phyloP scores from a whole-genome alignment of 2,329 filamentous ascomycete species.

The Alternaria metachromatica region DNA sequence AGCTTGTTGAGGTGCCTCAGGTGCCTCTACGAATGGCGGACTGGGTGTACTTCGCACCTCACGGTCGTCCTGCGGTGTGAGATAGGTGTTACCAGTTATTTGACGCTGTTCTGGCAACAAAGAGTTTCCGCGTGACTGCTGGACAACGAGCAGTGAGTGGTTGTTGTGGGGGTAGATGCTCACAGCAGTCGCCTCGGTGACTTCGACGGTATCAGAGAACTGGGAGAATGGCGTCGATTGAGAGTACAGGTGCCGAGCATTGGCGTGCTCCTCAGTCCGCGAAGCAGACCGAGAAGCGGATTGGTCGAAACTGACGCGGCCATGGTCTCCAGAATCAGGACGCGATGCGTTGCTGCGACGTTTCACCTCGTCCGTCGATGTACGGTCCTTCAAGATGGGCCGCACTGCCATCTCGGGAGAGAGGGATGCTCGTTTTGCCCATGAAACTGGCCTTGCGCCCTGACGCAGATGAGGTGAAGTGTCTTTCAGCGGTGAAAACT shows the following conservation, averaged over 20 bases:
- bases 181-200: conserved; percentile 67
- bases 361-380: conserved; percentile 37
- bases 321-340: conserved; percentile 38
- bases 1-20: conserved; percentile 14
- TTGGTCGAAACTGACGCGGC: conserved; percentile 48
- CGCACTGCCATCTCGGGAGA: conserved; percentile 32
- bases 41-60: conserved; percentile 30
- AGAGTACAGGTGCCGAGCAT: conserved; percentile 55
- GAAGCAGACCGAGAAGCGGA: conserved; percentile 47
- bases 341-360: conserved; percentile 42
- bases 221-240: conserved; percentile 59
- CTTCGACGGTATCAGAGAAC: conserved; percentile 61
- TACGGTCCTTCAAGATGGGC: conserved; percentile 32
- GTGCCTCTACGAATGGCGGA: conserved; percentile 34
- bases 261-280: conserved; percentile 48
- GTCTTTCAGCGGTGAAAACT: conserved; percentile 25
- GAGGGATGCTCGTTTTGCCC: conserved; percentile 35
- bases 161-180: conserved; percentile 70
- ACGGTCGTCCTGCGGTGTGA: conserved; percentile 24
- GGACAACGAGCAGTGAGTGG: conserved; percentile 68
- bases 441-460: conserved; percentile 37
- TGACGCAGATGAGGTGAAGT: conserved; percentile 26
- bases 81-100: conserved; percentile 19
- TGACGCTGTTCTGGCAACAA: conserved; percentile 27
- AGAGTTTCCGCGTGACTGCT: conserved; percentile 52